A percentile compares a stretch with the other conserved stretches of the same genome.
phyloP scores from a whole-genome alignment of 139 green algal species.

The Zygnema cylindricum region DNA sequence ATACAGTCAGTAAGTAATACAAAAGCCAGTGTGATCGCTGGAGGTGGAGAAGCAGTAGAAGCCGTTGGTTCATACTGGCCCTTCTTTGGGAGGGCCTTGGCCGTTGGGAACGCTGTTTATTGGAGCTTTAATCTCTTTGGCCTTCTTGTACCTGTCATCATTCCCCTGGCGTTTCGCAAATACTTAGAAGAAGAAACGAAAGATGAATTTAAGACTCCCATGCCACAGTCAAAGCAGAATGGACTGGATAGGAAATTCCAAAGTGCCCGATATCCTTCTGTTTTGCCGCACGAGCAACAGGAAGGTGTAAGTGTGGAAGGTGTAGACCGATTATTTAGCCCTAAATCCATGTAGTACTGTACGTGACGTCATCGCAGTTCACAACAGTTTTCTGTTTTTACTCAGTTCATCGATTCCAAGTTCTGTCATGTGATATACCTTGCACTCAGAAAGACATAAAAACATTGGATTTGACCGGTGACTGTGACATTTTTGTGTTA shows the following conservation, averaged over 20 bases:
- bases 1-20: background rate
- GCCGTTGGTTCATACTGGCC: constrained; percentile 12
- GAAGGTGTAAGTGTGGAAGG: no score
- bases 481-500: no score
- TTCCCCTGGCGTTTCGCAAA: constrained; percentile 45
- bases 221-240: background rate
- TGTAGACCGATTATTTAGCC: background rate
- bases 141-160: constrained; percentile 43
- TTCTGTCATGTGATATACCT: background rate
- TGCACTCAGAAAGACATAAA: background rate
- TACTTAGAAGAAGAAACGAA: constrained; percentile 44
- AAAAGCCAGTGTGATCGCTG: background rate
- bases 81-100: constrained; percentile 45
- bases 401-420: background rate
- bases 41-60: background rate
- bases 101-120: constrained; percentile 44
- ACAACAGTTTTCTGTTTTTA: background rate
- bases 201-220: background rate
- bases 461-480: background rate
- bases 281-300: background rate
- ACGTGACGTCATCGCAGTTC: background rate
- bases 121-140: constrained; percentile 56
- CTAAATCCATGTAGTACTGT: background rate
- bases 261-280: background rate
- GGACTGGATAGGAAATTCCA: background rate